A percentile compares a stretch with the other conserved stretches of the same genome.
phyloP scores from a whole-genome alignment of 805 yeast genomes.

The Peterozyma toletana region DNA sequence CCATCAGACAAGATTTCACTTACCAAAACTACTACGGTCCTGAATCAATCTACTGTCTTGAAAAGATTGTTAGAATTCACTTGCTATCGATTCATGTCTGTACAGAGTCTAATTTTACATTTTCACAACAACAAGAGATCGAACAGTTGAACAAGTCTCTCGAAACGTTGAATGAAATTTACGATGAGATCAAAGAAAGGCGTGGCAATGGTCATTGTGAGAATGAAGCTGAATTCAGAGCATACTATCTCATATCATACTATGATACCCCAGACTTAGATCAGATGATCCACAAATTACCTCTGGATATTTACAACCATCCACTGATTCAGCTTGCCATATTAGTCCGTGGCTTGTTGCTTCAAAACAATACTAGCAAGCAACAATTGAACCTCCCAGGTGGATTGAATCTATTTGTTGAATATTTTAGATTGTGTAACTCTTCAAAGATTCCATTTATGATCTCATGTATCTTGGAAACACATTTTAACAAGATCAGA shows the following conservation, averaged over 20 bases:
- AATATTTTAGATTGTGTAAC: slow-evolving; percentile 52
- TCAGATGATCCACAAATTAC: slow-evolving; percentile 63
- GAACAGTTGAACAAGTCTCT: slow-evolving; percentile 91
- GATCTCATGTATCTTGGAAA: slow-evolving; percentile 68
- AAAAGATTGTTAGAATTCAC: slow-evolving; percentile 84
- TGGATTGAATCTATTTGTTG: slow-evolving; percentile 49
- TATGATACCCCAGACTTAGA: slow-evolving; percentile 82
- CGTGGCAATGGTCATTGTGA: slow-evolving; percentile 56
- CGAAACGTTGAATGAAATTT: slow-evolving; percentile 83
- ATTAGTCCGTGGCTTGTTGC: slow-evolving; percentile 55
- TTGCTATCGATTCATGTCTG: slow-evolving; percentile 74
- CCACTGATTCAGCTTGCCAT: slow-evolving; percentile 63
- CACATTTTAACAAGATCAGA: slow-evolving; percentile 72
- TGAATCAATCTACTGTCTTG: slow-evolving; percentile 91
- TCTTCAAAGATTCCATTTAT: slow-evolving; percentile 53
- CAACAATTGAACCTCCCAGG: slow-evolving; percentile 47
- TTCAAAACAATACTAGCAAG: slow-evolving; percentile 53
- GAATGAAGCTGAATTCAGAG: slow-evolving; percentile 90
- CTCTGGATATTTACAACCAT: slow-evolving; percentile 45
- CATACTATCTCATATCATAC: slow-evolving; percentile 76
- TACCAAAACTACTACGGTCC: slow-evolving; percentile 91
- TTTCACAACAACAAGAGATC: slow-evolving; percentile 89
- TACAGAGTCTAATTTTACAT: slow-evolving; percentile 67
- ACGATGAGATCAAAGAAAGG: slow-evolving; percentile 61
- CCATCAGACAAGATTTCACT: slow-evolving; percentile 94